Percentiles rank a stretch among this genome's conserved stretches.
phyloP scores from a whole-genome alignment of 495 filamentous ascomycete species.

The Hamigera avellanea region DNA sequence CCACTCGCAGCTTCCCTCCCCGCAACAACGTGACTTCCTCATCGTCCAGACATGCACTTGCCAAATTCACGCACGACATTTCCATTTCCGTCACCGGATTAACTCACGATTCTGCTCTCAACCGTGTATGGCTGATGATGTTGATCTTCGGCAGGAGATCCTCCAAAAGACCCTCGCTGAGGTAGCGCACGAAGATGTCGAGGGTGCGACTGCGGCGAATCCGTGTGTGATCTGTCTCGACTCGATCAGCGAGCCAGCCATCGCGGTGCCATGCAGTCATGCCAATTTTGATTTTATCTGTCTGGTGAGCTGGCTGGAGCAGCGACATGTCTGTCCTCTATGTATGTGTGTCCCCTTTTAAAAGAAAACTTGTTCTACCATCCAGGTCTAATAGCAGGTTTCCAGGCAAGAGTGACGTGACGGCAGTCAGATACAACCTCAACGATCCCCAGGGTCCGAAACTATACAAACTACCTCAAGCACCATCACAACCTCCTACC shows the following conservation, averaged over 20 bases:
- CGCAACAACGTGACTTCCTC: too few relatives aligned
- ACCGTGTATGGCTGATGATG: conserved; percentile 29
- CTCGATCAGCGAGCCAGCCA: conserved; percentile 54
- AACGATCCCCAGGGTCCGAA: conserved; percentile 40
- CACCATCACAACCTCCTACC: conserved; percentile 2
- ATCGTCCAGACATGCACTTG: not conserved
- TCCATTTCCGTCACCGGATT: too few relatives aligned
- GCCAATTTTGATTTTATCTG: conserved; percentile 76
- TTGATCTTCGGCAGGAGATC: conserved; percentile 28
- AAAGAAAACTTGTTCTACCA: conserved; percentile 1
- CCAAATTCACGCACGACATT: too few relatives aligned
- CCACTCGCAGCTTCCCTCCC: too few relatives aligned
- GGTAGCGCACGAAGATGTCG: conserved; percentile 24
- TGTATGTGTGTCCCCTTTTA: conserved; percentile 47
- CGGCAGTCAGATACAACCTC: conserved; percentile 56
- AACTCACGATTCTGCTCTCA: too few relatives aligned
- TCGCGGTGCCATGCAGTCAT: conserved; percentile 67
- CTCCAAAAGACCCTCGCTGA: conserved; percentile 33
- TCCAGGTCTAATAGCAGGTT: conserved; percentile 1
- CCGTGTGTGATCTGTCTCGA: conserved; percentile 61
- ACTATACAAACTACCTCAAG: conserved; percentile 33
- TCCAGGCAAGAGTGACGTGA: conserved; percentile 51
- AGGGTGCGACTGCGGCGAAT: conserved; percentile 17
- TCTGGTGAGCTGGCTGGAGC: conserved; percentile 70
- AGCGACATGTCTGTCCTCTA: conserved; percentile 62